Conservation (phyloP, 768 basidiomycete genomes). For the Lanmaoa rubissima region DNA sequence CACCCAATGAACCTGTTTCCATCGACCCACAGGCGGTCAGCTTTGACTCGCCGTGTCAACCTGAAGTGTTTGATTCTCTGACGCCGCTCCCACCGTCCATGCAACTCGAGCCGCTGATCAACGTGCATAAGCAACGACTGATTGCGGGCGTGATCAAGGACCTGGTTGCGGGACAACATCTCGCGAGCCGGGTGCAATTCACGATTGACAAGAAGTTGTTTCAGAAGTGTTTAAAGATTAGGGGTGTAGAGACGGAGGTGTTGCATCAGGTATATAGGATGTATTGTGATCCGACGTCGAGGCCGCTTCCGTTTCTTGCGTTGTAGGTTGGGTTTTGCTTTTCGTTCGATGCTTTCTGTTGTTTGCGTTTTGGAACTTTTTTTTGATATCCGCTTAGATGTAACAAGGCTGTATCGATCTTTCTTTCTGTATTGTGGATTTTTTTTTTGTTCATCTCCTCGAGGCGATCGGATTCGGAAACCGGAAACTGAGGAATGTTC, state of each 20-base stretch:
- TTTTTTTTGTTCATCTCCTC: neutral
- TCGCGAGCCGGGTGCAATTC: slow-evolving; percentile 70
- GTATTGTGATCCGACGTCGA: slow-evolving; percentile 30
- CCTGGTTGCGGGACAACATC: slow-evolving; percentile 79
- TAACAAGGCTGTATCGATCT: slow-evolving; percentile 24
- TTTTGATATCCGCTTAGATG: slow-evolving; percentile 15
- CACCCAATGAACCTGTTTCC: slow-evolving; percentile 64
- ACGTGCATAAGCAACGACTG: slow-evolving; percentile 83
- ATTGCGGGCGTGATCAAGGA: slow-evolving; percentile 80
- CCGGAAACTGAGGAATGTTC: neutral
- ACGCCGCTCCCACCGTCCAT: slow-evolving; percentile 72
- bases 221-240: slow-evolving; percentile 69
- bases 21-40: slow-evolving; percentile 61
- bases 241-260: slow-evolving; percentile 57
- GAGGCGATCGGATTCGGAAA: neutral
- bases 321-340: slow-evolving; percentile 8
- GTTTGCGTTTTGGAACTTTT: neutral
- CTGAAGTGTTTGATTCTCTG: slow-evolving; percentile 76
- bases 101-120: slow-evolving; percentile 82
- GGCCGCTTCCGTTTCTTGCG: slow-evolving; percentile 20
- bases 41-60: slow-evolving; percentile 68
- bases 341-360: too few species aligned
- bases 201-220: slow-evolving; percentile 73
- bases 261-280: slow-evolving; percentile 48
- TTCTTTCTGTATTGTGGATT: slow-evolving; percentile 16